phyloP scores from a whole-genome alignment of 2,329 filamentous ascomycete genomes.

The Aspergillus transmontanensis region DNA sequence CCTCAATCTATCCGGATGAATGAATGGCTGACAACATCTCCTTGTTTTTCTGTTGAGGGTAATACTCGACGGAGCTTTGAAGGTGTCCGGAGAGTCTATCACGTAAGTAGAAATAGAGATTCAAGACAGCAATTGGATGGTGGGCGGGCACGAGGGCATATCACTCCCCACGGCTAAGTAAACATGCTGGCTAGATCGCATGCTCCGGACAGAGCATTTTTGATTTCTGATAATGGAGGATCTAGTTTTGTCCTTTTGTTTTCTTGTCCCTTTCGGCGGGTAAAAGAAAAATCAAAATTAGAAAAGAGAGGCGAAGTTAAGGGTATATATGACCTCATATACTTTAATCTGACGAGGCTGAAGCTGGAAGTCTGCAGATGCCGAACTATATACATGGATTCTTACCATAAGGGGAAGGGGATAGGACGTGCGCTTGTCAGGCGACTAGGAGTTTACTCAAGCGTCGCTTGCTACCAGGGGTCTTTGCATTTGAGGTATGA shows the following conservation, averaged over 20 bases:
- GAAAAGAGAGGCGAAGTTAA: not conserved
- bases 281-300: not conserved
- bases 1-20: not conserved
- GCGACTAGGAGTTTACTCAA: not conserved
- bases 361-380: not conserved
- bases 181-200: not conserved
- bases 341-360: not conserved
- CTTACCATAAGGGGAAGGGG: not conserved
- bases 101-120: not conserved
- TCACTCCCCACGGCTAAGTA: not conserved
- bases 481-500: not conserved
- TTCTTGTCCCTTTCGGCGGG: not conserved
- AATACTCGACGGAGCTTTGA: not conserved
- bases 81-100: not conserved
- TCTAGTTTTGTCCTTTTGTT: not conserved
- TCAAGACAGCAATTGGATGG: not conserved
- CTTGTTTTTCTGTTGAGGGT: not conserved
- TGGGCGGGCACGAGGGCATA: not conserved
- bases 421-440: not conserved
- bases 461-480: not conserved
- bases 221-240: not conserved
- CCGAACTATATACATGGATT: not conserved
- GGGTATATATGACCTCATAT: not conserved
- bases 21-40: not conserved
- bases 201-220: not conserved